Evolutionary conservation across 331 rosid species (phyloP), one percentile per base, ranked within the genome.

Genomic region (Spiraea crenata): DNA sequence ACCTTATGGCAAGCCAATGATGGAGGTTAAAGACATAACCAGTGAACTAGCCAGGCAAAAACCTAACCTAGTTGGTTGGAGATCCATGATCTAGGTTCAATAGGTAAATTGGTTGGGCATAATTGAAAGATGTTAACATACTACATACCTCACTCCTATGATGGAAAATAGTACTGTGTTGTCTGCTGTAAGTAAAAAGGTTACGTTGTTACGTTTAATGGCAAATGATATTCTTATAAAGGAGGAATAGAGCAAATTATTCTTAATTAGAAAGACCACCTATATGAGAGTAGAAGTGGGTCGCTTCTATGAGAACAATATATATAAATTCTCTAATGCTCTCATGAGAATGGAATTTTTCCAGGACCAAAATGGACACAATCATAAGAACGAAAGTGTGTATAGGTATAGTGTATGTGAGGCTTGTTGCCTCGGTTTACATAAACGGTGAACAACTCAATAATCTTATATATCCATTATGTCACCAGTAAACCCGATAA

Each of bases 31-130:
- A n/a, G n/a, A n/a, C n/a, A n/a, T n/a, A n/a, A n/a, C n/a, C n/a
- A n/a, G n/a, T n/a, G n/a, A n/a, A n/a, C n/a, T n/a, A n/a, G n/a
- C n/a, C n/a, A n/a, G n/a, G n/a, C n/a, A n/a, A n/a, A n/a, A n/a
- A n/a, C n/a, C n/a, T n/a, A n/a, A n/a, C n/a, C n/a, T n/a, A n/a
- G n/a, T n/a, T n/a, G n/a, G n/a, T 65, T 61, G 49, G n/a, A 4
- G 16, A 61, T 61, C 66, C 37, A 61, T 61, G 37, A 7, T 25
- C 14, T 65, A 46, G 31, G 44, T 65, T 65, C 70, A 65, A 65
- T 45, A 46, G 44, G 44, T 11, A 47, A 65, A 65, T 57, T 31
- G 3, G 44, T 47, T 47, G 6, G 41, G 17, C 0, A 65, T 4
- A 5, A 6, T 20, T 44, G 8, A 64, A 13, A 11, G 9, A 1